Percentiles rank a stretch among this genome's conserved stretches.
These are phyloP conservation scores for Backusella tuberculispora DNA, from an alignment of 192 early-diverging fungal genomes.

Conservation along the genomic window DNA sequence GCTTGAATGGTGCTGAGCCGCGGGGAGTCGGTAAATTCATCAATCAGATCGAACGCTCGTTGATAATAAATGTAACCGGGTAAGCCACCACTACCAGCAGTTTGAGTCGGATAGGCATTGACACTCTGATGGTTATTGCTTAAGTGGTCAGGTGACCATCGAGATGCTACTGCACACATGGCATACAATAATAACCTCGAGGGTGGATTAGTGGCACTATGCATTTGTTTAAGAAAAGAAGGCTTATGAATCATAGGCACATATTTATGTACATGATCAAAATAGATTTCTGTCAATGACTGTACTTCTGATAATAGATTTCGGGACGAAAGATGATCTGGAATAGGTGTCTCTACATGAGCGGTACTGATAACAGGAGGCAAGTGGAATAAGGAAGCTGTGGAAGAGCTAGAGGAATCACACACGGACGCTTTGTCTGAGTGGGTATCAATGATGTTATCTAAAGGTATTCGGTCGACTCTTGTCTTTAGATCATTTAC, in stretches of 20 bases:
- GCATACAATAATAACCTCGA: slow-evolving; percentile 56
- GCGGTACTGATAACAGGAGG: slow-evolving; percentile 6
- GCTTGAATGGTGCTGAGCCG: slow-evolving; percentile 58
- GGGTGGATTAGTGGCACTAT: slow-evolving; percentile 50
- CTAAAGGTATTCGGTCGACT: slow-evolving; percentile 22
- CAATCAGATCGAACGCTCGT: slow-evolving; percentile 40
- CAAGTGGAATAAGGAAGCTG: slow-evolving; percentile 10
- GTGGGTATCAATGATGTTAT: slow-evolving; percentile 17
- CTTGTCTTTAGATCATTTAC: slow-evolving; percentile 23
- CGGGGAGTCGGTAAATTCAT: slow-evolving; percentile 54
- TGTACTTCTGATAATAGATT: slow-evolving; percentile 8
- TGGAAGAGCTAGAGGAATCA: slow-evolving; percentile 21
- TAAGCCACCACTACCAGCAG: neutral
- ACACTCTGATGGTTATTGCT: neutral
- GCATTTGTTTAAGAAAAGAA: slow-evolving; percentile 51
- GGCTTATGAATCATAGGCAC: slow-evolving; percentile 60
- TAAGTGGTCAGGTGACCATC: slow-evolving; percentile 40
- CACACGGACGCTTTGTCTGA: slow-evolving; percentile 20
- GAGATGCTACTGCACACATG: slow-evolving; percentile 55
- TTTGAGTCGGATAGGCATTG: neutral
- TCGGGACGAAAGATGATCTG: slow-evolving; percentile 12
- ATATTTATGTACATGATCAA: slow-evolving; percentile 55
- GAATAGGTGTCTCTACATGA: slow-evolving; percentile 4
- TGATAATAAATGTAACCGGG: slow-evolving; percentile 35
- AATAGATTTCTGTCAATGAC: slow-evolving; percentile 48